Evolutionary conservation across 164 flowering plant species (phyloP), one percentile per base, ranked within the genome.

Genomic region (Euptelea pleiosperma): DNA sequence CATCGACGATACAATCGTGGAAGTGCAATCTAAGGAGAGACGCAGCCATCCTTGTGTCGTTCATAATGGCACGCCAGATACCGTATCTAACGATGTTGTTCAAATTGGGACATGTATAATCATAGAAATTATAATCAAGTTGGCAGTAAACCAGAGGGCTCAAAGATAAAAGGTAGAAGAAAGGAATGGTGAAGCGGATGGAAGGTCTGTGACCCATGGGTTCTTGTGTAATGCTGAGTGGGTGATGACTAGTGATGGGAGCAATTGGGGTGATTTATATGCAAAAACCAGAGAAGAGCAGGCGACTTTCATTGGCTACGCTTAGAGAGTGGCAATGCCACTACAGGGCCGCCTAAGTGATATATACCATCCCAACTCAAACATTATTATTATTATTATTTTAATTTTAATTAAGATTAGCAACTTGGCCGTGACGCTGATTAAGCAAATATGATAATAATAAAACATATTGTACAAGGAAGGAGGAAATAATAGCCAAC

Each of bases 1-100:
- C 95, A 71, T 84, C 75, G 24, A 81, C 88, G 50, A 87, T 54
- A 65, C 95, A 87, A 58, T 87, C 95, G 46, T 87, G 94, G 70
- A 84, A 87, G 62, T 87, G 88, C 50, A 87, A 65, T 58, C 89
- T 79, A 42, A 84, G 55, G 62, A 82, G 79, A 36, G 88, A 84
- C 28, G 94, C 90, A 1, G 90, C 89, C 67, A 87, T 80, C 63
- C 95, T 74, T 6, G 85, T 77, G 18, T 87, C 90, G 34, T 87
- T 84, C 1, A 52, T 22, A n/a, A 84, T 57, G 16, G 87, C 95
- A 3, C 79, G 73, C 75, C 63, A 71, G 5, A 88, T 80, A 18
- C 75, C 76, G 42, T 46, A 49, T 46, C 80, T 70, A 19, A 88
- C 86, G 8, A 80, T 82, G 44, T 15, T 73, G 1, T 75, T 63